Percentiles rank a stretch among this genome's conserved stretches.
phyloP scores from a whole-genome alignment of 148 eudicot genomes.

The Beta vulgaris region DNA sequence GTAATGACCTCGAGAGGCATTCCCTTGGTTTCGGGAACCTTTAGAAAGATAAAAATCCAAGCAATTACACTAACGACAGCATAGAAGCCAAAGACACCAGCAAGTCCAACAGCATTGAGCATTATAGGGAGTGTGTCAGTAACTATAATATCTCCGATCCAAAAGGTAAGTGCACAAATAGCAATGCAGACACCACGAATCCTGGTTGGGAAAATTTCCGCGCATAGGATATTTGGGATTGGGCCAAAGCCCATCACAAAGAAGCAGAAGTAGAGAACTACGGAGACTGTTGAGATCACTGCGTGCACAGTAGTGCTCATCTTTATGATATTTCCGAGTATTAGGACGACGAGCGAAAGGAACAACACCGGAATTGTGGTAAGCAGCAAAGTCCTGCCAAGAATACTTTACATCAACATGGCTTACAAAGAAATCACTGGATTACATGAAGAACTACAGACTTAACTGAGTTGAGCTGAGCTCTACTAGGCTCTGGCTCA shows the following conservation, averaged over 20 bases:
- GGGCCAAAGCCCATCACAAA: constrained; percentile 63
- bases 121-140: constrained; percentile 51
- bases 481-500: background rate
- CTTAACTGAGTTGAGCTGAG: background rate
- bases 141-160: constrained; percentile 53
- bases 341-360: constrained; percentile 34
- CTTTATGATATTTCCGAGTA: constrained; percentile 40
- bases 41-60: constrained; percentile 49
- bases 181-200: constrained; percentile 64
- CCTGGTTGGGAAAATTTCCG: constrained; percentile 61
- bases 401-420: background rate
- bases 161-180: constrained; percentile 50
- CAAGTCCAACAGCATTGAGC: constrained; percentile 47
- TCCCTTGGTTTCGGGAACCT: constrained; percentile 64
- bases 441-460: background rate
- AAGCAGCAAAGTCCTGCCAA: constrained; percentile 46
- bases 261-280: constrained; percentile 49
- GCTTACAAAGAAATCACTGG: background rate
- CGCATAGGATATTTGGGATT: constrained; percentile 51
- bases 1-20: constrained; percentile 65
- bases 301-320: constrained; percentile 40
- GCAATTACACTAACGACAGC: constrained; percentile 43
- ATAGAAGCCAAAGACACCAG: constrained; percentile 53
- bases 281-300: constrained; percentile 42
- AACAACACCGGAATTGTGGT: constrained; percentile 47